These are phyloP conservation scores for Kingdonia uniflora DNA, from an alignment of 164 flowering plant species.

Conservation along the genomic window DNA sequence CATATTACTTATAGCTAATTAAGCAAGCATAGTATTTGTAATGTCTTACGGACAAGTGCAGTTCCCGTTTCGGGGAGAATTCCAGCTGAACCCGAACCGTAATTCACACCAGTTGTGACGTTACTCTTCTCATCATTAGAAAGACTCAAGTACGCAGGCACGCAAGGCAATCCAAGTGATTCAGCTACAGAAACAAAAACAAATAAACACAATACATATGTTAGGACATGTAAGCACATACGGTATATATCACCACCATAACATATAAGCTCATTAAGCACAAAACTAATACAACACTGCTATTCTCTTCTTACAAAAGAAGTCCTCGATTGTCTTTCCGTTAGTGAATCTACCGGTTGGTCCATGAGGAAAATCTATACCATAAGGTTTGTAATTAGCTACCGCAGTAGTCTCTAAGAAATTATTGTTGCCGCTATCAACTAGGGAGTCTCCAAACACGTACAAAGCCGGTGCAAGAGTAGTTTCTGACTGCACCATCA, in stretches of 20 bases:
- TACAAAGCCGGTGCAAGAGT: slow-evolving; percentile 10
- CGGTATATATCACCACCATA: too few species aligned
- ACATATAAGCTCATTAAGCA: neutral
- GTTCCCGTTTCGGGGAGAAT: slow-evolving; percentile 7
- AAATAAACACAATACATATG: neutral
- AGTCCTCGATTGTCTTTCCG: slow-evolving; percentile 8
- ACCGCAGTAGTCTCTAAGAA: neutral
- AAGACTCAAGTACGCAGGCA: slow-evolving; percentile 4
- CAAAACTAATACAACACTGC: too few species aligned
- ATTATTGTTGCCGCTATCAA: slow-evolving; percentile 12
- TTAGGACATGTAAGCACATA: too few species aligned
- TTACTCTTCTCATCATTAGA: neutral
- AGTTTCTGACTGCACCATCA: too few species aligned
- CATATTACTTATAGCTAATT: too few species aligned
- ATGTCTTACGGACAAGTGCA: too few species aligned
- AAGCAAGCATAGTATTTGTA: too few species aligned
- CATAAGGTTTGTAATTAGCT: slow-evolving; percentile 10
- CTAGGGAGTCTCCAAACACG: slow-evolving; percentile 8
- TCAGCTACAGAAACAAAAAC: slow-evolving; percentile 5
- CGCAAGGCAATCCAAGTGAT: slow-evolving; percentile 3
- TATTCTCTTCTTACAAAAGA: neutral
- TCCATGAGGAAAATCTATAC: slow-evolving; percentile 7
- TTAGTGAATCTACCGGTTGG: slow-evolving; percentile 10
- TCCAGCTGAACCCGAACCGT: slow-evolving; percentile 6
- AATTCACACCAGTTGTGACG: slow-evolving; percentile 7